Evolutionary conservation across 2,329 filamentous ascomycete genomes (phyloP).

Genomic region (Aureobasidium sp.): DNA sequence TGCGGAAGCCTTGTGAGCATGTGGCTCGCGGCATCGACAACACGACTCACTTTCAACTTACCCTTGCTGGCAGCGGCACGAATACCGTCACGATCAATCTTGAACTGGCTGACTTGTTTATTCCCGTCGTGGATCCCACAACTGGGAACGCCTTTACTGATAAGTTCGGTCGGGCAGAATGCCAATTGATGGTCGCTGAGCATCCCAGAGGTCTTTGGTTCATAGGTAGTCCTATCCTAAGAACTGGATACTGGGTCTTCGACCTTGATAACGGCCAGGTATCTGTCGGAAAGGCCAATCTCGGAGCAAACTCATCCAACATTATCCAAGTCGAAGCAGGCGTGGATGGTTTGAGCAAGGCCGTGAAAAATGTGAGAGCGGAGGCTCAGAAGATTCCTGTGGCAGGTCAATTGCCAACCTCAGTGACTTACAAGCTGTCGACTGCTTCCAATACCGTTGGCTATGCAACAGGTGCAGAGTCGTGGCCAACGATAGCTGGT

Average conservation of each 20-base stretch:
- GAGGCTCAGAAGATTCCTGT: background rate
- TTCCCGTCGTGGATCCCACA: background rate
- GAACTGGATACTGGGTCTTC: constrained; percentile 31
- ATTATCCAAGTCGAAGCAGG: background rate
- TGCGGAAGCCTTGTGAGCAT: background rate
- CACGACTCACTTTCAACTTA: constrained; percentile 1
- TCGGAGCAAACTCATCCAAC: background rate
- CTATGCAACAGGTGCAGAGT: background rate
- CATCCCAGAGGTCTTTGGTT: background rate
- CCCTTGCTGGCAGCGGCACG: background rate
- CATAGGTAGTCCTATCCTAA: constrained; percentile 26
- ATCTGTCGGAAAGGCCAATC: constrained; percentile 27
- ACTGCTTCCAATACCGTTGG: background rate
- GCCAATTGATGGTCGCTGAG: constrained; percentile 20
- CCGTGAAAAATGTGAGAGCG: background rate
- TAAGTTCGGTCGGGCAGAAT: background rate
- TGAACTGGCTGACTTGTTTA: constrained; percentile 7
- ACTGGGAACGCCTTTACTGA: background rate
- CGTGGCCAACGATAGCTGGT: background rate
- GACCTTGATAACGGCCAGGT: constrained; percentile 32
- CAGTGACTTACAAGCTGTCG: background rate
- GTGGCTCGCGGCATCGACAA: background rate
- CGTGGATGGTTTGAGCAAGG: background rate
- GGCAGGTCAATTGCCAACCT: background rate
- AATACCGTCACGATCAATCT: background rate